Base-by-base conservation (phyloP, 2,329 filamentous ascomycete genomes). In the Mycocentrospora acerina region DNA sequence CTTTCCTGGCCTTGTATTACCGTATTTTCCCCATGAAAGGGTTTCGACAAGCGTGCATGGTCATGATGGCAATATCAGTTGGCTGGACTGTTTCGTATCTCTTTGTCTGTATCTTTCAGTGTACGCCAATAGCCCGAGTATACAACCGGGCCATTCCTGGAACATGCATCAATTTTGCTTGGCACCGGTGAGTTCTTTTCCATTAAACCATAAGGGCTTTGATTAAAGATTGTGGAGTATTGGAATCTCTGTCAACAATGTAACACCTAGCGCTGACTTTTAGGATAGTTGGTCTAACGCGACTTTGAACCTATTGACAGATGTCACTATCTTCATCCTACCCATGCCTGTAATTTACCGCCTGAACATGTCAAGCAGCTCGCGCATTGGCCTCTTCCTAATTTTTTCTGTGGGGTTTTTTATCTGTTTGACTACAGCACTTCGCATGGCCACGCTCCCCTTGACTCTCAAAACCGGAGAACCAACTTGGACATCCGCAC, bases 331-430 rank as follows among this genome's bases (percentile, higher is more conserved):
- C 24, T 56, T 57, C 36, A 30, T 54, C 9, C 43, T 60, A 3
- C 57, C 57, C 1, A 44, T 56, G 24, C 57, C 55, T 3, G 37
- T 55, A 11, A 53, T 60, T 12, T 22, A 40, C 10, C 32, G 38
- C 4, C 43, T 60, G 13, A 55, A 57, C 26, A 56, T 60, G 53
- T 49, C 51, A 3, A 22, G 44, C 3, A 42, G 49, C 12, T 47
- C 40, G 2, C 43, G 42, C 15, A 40, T 60, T 18, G 51, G 51
- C 11, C 46, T 59, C 6, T 25, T 50, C 5, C 19, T 59, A 2
- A 45, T 61, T 13, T 60, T 60, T 43, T 48, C 45, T 9, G 51
- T 60, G 29, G 56, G 56, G 15, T 57, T 57, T 38, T 57, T 59
- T 39, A 55, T 59, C 25, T 59, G 55, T 37, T 35, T 59, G 4